Percentiles rank a stretch among this genome's conserved stretches.
Evolutionary conservation across 768 basidiomycete species (phyloP).

Genomic region (Auricularia sp.): DNA sequence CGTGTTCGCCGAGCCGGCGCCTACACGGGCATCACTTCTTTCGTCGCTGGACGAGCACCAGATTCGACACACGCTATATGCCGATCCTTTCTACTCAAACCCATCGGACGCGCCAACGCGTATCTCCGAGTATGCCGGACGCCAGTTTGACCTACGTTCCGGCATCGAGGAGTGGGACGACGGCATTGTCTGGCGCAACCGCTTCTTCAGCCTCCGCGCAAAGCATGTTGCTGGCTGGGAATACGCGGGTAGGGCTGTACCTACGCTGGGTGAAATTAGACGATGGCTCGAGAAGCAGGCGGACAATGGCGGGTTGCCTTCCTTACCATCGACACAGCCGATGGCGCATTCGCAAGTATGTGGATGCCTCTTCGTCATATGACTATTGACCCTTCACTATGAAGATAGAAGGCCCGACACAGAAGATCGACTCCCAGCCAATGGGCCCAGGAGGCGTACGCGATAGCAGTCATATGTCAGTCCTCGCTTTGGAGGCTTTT

Average conservation of each 20-base stretch:
- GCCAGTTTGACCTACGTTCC: slow-evolving; percentile 62
- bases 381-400: slow-evolving; percentile 1
- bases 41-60: slow-evolving; percentile 26
- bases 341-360: slow-evolving; percentile 5
- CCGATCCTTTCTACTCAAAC: slow-evolving; percentile 71
- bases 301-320: neutral
- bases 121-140: slow-evolving; percentile 69
- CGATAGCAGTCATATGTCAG: slow-evolving; percentile 62
- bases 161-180: slow-evolving; percentile 16
- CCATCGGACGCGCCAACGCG: slow-evolving; percentile 52
- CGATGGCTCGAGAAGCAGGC: neutral
- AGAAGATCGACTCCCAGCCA: slow-evolving; percentile 58
- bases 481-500: slow-evolving; percentile 77
- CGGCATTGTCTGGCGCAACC: slow-evolving; percentile 3
- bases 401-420: slow-evolving; percentile 69
- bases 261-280: neutral
- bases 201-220: slow-evolving; percentile 12
- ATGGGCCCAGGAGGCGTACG: slow-evolving; percentile 38
- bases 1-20: slow-evolving; percentile 38
- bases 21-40: slow-evolving; percentile 35
- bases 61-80: slow-evolving; percentile 55
- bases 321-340: neutral
- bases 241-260: slow-evolving; percentile 60
- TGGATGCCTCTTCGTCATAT: slow-evolving; percentile 6
- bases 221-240: slow-evolving; percentile 61